Evolutionary conservation across 169 alveolate genomes (phyloP), one percentile per base, ranked within the genome.

Genomic region (Theileria sp.): DNA sequence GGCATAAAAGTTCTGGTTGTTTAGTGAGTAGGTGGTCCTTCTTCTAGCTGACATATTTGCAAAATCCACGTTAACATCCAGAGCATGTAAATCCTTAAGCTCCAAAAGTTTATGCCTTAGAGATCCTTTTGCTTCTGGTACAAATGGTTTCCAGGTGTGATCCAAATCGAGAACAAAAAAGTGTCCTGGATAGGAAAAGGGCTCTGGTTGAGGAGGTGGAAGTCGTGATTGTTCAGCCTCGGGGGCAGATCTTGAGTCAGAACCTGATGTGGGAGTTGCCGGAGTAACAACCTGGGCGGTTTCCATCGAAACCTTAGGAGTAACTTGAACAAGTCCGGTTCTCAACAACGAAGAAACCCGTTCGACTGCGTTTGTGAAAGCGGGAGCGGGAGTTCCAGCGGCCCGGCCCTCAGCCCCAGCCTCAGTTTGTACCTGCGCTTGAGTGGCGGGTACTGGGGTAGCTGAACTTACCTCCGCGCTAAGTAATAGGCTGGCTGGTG

Each of bases 71-170:
- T 58, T 58, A 25, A 58, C 67, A 21, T 25, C 67, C 67, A 58
- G 8, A 5, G 67, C 67, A n/a, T 58, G 67, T 25, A 21, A 21
- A 2, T 21, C 30, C 13, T 58, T 58, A 19, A 58, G 67, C 34
- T 58, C 67, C 34, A 21, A 19, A 8, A 58, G 32, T 58, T 58
- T 58, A 21, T 58, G 36, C 13, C 67, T 58, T 19, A 58, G 67
- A 21, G 67, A 19, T 13, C 67, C 67, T 58, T 25, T 58, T 8
- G 28, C 34, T n/a, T 58, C 67, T 25, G 67, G 67, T 25, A 58
- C 67, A 25, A 58, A 58, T 25, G 67, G 67, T 58, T 58, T 58
- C 67, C 67, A 58, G 36, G 67, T 58, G 8, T 8, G 36, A 58
- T 58, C 67, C 26, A 58, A 19, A 58, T 58, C 67, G 32, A 21